Conservation (phyloP, 176 grass and related monocot species). For the Oryza rufipogon region DNA sequence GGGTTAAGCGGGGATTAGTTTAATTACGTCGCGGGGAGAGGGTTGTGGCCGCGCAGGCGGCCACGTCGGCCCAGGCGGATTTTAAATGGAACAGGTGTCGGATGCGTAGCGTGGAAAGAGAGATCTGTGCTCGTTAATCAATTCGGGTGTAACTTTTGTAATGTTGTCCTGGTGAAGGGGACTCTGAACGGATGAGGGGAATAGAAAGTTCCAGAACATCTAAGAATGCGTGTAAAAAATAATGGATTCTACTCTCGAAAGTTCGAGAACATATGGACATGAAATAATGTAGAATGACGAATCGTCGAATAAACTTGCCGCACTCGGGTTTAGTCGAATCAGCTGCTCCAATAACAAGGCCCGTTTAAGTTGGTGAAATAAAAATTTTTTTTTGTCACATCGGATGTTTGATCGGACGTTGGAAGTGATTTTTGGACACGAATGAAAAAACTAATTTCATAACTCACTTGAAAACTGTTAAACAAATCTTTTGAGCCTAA, state of each 20-base stretch:
- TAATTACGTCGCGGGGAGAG: constrained; percentile 23
- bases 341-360: no score
- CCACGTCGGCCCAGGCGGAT: constrained; percentile 32
- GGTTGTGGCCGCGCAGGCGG: constrained; percentile 9
- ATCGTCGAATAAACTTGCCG: background rate
- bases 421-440: no score
- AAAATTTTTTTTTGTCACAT: no score
- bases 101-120: background rate
- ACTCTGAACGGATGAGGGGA: background rate
- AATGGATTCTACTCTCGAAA: background rate
- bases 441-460: no score
- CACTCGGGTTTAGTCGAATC: no score
- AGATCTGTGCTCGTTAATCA: background rate
- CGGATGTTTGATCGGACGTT: no score
- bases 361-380: no score
- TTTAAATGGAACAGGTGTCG: constrained; percentile 56
- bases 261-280: background rate
- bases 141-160: background rate
- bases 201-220: background rate
- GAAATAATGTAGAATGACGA: background rate
- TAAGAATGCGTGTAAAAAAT: background rate
- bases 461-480: no score
- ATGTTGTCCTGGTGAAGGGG: background rate
- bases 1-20: constrained; percentile 14
- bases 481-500: no score